phyloP scores from a whole-genome alignment of 371 early-diverging fungal genomes.

The Mortierella sp. region DNA sequence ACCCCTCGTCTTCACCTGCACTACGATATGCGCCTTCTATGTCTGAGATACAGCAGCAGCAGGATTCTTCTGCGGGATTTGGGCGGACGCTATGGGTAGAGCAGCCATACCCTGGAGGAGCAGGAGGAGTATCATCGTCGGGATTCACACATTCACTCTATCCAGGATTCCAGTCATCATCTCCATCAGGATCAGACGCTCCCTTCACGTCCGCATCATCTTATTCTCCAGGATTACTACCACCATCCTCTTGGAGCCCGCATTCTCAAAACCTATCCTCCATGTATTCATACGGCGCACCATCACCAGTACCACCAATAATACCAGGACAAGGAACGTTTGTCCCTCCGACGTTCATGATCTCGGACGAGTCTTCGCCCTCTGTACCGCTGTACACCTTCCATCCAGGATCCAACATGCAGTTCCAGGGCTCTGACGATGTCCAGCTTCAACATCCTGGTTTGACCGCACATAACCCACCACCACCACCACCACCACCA shows the following conservation, averaged over 20 bases:
- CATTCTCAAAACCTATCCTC: neutral
- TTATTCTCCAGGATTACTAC: neutral
- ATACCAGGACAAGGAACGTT: neutral
- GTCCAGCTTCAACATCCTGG: neutral
- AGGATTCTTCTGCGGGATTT: neutral
- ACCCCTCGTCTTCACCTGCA: neutral
- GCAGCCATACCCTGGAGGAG: neutral
- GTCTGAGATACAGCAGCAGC: slow-evolving; percentile 14
- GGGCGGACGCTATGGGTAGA: slow-evolving; percentile 11
- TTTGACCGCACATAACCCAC: neutral
- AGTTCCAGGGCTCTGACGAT: neutral
- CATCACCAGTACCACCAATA: neutral
- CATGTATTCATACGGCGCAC: neutral
- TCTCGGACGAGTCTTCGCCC: slow-evolving; percentile 24
- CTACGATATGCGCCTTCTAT: slow-evolving; percentile 5
- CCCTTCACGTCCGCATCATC: neutral
- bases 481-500: neutral
- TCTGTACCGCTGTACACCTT: slow-evolving; percentile 4
- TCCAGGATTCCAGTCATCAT: slow-evolving; percentile 11
- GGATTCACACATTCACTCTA: neutral
- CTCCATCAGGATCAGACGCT: neutral
- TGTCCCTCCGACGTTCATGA: slow-evolving; percentile 12
- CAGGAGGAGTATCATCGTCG: neutral
- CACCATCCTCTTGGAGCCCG: slow-evolving; percentile 6
- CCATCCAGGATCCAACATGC: slow-evolving; percentile 5